Evolutionary conservation across 129 eudicot genomes (phyloP), one percentile per base, ranked within the genome.

Genomic region (Gnaphalium uliginosum): DNA sequence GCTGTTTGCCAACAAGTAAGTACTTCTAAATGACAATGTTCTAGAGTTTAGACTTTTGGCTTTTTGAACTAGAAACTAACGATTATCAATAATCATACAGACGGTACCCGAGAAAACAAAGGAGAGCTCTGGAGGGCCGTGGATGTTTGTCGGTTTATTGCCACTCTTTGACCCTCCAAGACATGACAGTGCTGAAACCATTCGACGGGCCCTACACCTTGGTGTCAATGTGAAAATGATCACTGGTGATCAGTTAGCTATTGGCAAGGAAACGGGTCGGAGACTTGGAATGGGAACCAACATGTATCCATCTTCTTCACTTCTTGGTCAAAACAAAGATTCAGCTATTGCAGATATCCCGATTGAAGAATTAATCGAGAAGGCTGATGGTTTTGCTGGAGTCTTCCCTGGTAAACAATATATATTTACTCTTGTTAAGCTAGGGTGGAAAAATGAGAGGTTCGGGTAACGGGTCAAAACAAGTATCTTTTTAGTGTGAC

Each of bases 191-290:
- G 96, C 91, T 27, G 97, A 92, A 69, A 92, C 97, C 19, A 92
- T 92, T 68, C 82, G 85, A 24, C 97, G 96, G 6, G 97, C 97
- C 30, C 83, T 92, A 6, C 67, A 82, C 68, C 97, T 92, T 63
- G 97, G 97, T 75, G 97, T 92, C 68, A 92, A 92, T 76, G 97
- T 92, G 35, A 92, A 92, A 85, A 92, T 92, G 97, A 92, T 92
- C 82, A 92, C 97, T 4, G 97, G 97, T 25, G 97, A 92, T 75
- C 97, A 92, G 87, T 81, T 92, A 46, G 97, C 97, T 62, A 92
- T 92, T n/a, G 97, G 88, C n/a, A 92, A 92, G 78, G 97, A 92
- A 81, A 92, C 97, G 8, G 92, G 96, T 13, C 88, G 97, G 0
- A 85, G 97, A 71, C 92, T 92, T 19, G 97, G 97, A 32, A 92